These are phyloP conservation scores for Taphrina sp. DNA, from an alignment of 1,139 yeast species.

Conservation along the genomic window DNA sequence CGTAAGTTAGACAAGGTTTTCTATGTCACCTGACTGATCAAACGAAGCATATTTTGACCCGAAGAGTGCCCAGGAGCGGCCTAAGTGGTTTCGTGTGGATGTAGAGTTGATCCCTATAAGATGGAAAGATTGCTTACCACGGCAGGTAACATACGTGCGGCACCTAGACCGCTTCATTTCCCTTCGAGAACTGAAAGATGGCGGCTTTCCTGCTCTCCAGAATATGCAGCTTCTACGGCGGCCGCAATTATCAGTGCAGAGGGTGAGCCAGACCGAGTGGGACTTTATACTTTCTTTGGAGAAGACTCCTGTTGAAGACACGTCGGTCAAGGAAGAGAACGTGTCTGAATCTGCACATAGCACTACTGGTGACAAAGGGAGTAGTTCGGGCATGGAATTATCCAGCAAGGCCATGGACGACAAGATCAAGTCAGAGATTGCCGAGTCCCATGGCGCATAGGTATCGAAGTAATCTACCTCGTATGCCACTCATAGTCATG, in stretches of 20 bases:
- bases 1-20: neutral
- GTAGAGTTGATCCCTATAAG: too few relatives aligned
- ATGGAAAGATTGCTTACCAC: too few relatives aligned
- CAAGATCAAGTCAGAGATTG: conserved; percentile 16
- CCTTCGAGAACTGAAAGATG: conserved; percentile 45
- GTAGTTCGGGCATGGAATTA: too few relatives aligned
- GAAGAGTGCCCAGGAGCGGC: conserved; percentile 47
- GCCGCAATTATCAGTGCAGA: conserved; percentile 53
- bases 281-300: conserved; percentile 45
- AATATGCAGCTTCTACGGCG: conserved; percentile 52
- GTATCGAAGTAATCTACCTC: too few relatives aligned
- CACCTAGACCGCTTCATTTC: conserved; percentile 49
- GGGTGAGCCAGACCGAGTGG: conserved; percentile 50
- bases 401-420: conserved; percentile 1
- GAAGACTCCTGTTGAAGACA: neutral
- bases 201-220: conserved; percentile 40
- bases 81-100: conserved; percentile 58
- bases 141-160: conserved; percentile 44
- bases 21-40: conserved; percentile 46
- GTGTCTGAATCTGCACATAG: too few relatives aligned
- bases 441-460: conserved; percentile 20
- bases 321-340: neutral
- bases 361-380: too few relatives aligned
- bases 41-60: conserved; percentile 49
- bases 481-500: too few relatives aligned